Base-by-base conservation (phyloP, 768 basidiomycete genomes). In the Collybia mongolica region DNA sequence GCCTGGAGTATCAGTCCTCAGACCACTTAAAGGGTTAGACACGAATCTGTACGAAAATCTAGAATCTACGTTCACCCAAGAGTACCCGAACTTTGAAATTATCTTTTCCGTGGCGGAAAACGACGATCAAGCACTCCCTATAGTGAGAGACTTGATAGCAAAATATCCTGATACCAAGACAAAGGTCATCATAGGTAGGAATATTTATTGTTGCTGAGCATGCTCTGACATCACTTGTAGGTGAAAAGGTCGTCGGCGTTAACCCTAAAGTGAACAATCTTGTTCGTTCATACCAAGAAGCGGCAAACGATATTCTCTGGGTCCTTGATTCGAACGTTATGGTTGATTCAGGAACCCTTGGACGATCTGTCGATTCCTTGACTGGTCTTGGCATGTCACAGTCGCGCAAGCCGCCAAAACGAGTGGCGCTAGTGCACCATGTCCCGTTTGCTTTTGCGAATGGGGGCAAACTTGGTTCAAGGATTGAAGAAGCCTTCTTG, bases 251-350 rank as follows among this genome's bases (percentile, higher is more conserved):
- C 40, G 87, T 96, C 17, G 95, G 96, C 5, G 84, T 92, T 22
- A 99, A 99, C 59, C 97, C 97, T 0, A 98, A 98, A 75, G 88
- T 98, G 60, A 98, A 98, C 73, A 98, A 98, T 67, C 85, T 99
- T 41, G 77, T 94, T 54, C 84, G 84, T 28, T 80, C 95, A 12
- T 98, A 94, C 65, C 75, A 76, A 39, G 72, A 82, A 62, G 97
- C 96, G 0, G 71, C 77, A 48, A 75, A 97, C 62, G 93, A 98
- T 61, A 89, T 98, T 43, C 72, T 98, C 44, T 99, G 95, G 95
- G 88, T 98, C 24, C 77, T 98, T 44, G 97, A 99, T 67, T 97
- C 96, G n/a, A 96, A 96, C 57, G 82, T 98, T 45, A 80, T 84
- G 51, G 84, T 86, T 19, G 81, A 82, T 39, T 76, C 86, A 0